phyloP scores from a whole-genome alignment of 2,329 filamentous ascomycete genomes.

The Rutstroemia sp. region DNA sequence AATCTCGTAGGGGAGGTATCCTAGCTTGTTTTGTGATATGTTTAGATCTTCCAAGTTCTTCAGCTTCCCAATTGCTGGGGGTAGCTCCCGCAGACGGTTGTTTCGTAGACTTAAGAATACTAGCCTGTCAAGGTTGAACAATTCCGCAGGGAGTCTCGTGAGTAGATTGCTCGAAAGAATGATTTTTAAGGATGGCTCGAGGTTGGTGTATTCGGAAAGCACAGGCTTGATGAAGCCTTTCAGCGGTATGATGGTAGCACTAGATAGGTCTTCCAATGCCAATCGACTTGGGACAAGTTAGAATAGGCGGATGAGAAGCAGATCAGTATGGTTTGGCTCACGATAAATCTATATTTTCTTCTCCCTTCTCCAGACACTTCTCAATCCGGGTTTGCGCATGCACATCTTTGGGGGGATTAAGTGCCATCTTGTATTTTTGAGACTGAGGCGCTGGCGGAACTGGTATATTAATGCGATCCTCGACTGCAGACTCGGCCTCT shows the following conservation, averaged over 20 bases:
- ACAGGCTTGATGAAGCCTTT: slow-evolving; percentile 36
- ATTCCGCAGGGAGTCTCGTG: slow-evolving; percentile 45
- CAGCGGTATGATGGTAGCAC: slow-evolving; percentile 50
- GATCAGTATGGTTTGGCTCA: slow-evolving; percentile 31
- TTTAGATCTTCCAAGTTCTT: slow-evolving; percentile 55
- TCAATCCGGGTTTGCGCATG: slow-evolving; percentile 40
- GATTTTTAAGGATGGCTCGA: slow-evolving; percentile 52
- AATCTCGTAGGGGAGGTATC: slow-evolving; percentile 42
- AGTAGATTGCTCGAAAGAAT: slow-evolving; percentile 55
- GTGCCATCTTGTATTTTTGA: not conserved
- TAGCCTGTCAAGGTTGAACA: slow-evolving; percentile 55
- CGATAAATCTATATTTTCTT: slow-evolving; percentile 55
- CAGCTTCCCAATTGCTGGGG: slow-evolving; percentile 51
- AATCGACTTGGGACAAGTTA: slow-evolving; percentile 20
- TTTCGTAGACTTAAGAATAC: slow-evolving; percentile 59
- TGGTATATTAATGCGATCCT: not conserved
- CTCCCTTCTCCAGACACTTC: slow-evolving; percentile 48
- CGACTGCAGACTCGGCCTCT: not conserved
- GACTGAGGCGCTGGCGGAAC: not conserved
- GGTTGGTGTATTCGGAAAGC: slow-evolving; percentile 41
- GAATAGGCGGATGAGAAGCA: slow-evolving; percentile 9
- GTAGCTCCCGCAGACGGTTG: slow-evolving; percentile 54
- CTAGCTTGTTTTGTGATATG: slow-evolving; percentile 55
- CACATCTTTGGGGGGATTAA: not conserved
- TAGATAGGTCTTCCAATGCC: slow-evolving; percentile 43